These are phyloP conservation scores for Gastrolobium bilobum DNA, from an alignment of 306 rosid genomes.

Conservation along the genomic window DNA sequence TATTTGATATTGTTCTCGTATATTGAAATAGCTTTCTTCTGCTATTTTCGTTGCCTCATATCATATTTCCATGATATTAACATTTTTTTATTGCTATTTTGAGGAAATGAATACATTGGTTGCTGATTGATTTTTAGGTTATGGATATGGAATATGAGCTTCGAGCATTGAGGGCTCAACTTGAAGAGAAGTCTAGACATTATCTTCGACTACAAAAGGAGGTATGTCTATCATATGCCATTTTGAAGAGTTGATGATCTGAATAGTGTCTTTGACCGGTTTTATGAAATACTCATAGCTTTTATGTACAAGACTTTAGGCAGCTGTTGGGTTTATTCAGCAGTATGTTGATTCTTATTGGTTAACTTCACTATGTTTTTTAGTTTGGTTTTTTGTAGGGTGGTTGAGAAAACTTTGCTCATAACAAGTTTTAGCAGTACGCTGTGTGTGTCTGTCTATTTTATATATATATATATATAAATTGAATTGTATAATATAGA, in stretches of 20 bases:
- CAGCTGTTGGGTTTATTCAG: slow-evolving; percentile 22
- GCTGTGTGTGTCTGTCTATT: too few species aligned
- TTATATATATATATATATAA: too few species aligned
- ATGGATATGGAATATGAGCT: slow-evolving; percentile 99
- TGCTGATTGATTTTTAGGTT: slow-evolving; percentile 62
- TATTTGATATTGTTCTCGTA: slow-evolving; percentile 17
- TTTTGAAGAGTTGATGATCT: slow-evolving; percentile 30
- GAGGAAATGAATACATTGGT: slow-evolving; percentile 26
- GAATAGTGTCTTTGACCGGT: slow-evolving; percentile 1
- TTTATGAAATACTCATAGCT: not conserved
- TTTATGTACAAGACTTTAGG: not conserved
- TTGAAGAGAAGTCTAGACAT: slow-evolving; percentile 80
- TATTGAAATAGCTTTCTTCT: slow-evolving; percentile 3
- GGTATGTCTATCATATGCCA: slow-evolving; percentile 55
- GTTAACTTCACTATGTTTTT: not conserved
- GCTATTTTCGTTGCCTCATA: slow-evolving; percentile 12
- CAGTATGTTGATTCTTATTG: not conserved
- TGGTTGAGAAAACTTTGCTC: not conserved
- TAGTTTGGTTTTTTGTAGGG: not conserved
- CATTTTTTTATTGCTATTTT: slow-evolving; percentile 9
- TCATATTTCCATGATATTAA: slow-evolving; percentile 21
- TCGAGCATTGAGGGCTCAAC: slow-evolving; percentile 85
- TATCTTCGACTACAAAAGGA: slow-evolving; percentile 84
- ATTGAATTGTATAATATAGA: too few species aligned
- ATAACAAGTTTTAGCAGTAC: too few species aligned